phyloP scores from a whole-genome alignment of 345 rosid species.

The Bruguiera parviflora region DNA sequence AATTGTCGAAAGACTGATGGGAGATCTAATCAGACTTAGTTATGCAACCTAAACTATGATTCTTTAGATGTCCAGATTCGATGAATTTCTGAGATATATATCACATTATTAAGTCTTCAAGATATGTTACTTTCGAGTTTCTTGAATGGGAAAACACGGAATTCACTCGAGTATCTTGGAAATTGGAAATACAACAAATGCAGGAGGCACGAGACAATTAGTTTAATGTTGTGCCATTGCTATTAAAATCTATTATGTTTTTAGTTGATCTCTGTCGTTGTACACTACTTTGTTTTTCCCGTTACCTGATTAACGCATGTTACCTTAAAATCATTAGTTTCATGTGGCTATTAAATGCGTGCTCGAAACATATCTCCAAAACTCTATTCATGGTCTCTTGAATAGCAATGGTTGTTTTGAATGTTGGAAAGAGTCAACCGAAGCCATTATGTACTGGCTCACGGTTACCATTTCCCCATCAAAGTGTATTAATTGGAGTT shows the following conservation, averaged over 20 bases:
- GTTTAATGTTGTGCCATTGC: no score
- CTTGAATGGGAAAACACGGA: background rate
- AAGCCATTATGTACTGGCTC: background rate
- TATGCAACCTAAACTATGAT: no score
- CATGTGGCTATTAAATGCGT: background rate
- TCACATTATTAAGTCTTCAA: no score
- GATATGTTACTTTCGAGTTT: no score
- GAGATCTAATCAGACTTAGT: no score
- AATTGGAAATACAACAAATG: background rate
- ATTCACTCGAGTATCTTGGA: background rate
- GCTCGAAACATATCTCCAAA: background rate
- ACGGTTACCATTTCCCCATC: background rate
- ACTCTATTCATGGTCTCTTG: background rate
- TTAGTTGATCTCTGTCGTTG: no score
- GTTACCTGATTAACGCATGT: no score
- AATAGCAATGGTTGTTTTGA: conserved; percentile 17
- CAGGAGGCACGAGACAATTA: background rate
- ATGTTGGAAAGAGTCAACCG: conserved; percentile 24
- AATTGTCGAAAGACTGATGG: no score
- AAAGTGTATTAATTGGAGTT: background rate
- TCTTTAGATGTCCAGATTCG: no score
- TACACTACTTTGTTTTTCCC: no score
- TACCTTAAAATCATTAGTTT: background rate
- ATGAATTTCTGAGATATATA: no score
- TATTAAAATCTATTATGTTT: no score